These are phyloP conservation scores for Helotiales sp. DNA, from an alignment of 2,329 filamentous ascomycete species.

Conservation along the genomic window DNA sequence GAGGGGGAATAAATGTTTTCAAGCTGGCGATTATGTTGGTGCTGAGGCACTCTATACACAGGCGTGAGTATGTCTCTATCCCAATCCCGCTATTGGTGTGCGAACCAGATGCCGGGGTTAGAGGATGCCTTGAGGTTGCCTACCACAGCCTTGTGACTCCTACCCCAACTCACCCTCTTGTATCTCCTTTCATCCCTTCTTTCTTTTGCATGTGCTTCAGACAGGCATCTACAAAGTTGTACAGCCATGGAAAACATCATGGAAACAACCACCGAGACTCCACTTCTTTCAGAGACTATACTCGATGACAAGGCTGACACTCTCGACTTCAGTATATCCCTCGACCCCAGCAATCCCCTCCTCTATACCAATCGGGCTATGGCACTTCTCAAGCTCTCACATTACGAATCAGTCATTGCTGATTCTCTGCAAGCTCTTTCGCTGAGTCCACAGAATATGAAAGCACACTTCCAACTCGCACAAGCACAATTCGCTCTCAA, in stretches of 20 bases:
- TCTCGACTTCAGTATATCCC: conserved; percentile 61
- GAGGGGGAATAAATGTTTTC: conserved; percentile 53
- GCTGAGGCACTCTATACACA: conserved; percentile 73
- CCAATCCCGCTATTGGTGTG: neutral
- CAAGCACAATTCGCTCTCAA: conserved; percentile 78
- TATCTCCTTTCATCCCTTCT: neutral
- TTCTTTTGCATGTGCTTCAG: neutral
- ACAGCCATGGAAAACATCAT: too few relatives aligned
- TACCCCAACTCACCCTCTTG: neutral
- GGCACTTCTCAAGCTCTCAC: conserved; percentile 70
- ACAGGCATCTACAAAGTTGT: neutral
- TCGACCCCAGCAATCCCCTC: conserved; percentile 73
- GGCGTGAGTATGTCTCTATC: conserved; percentile 51
- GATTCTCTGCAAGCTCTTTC: conserved; percentile 75
- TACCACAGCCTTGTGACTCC: neutral
- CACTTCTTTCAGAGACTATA: neutral
- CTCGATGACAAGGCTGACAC: neutral
- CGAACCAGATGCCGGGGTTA: neutral
- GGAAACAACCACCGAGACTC: too few relatives aligned
- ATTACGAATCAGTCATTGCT: conserved; percentile 72
- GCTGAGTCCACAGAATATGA: conserved; percentile 53
- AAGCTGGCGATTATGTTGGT: conserved; percentile 59
- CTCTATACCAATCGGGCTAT: conserved; percentile 91
- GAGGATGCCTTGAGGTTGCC: neutral
- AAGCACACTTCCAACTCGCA: conserved; percentile 80